Evolutionary conservation across 495 filamentous ascomycete species (phyloP).

Genomic region (Pseudomonodictys pantanalensis): DNA sequence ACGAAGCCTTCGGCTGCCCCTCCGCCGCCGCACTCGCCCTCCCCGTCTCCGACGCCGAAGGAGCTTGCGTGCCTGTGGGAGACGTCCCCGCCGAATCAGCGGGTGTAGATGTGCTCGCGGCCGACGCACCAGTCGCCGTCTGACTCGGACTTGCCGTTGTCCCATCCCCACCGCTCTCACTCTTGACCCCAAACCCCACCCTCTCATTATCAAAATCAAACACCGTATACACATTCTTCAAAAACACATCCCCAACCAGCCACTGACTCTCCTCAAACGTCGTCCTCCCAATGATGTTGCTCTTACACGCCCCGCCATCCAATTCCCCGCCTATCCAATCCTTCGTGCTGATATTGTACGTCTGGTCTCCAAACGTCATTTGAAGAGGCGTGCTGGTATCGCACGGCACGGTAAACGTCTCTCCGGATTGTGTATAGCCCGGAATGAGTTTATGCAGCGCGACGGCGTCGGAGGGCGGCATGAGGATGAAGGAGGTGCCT

Average conservation of each 20-base stretch:
- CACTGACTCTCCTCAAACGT: constrained; percentile 55
- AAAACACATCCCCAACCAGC: constrained; percentile 78
- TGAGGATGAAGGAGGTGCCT: constrained; percentile 72
- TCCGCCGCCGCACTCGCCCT: no score
- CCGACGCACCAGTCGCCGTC: neutral
- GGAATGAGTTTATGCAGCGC: constrained; percentile 64
- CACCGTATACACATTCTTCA: constrained; percentile 87
- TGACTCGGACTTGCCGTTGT: neutral
- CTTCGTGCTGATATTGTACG: constrained; percentile 61
- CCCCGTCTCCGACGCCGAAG: no score
- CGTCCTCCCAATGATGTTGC: constrained; percentile 56
- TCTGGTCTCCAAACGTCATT: constrained; percentile 55
- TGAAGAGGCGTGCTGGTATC: constrained; percentile 53
- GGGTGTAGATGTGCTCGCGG: neutral
- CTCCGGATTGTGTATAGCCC: constrained; percentile 50
- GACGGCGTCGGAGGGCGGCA: constrained; percentile 62
- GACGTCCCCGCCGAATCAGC: no score
- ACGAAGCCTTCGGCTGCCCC: no score
- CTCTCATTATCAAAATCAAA: constrained; percentile 61
- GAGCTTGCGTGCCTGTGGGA: no score
- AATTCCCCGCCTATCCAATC: constrained; percentile 63
- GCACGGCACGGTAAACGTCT: constrained; percentile 69
- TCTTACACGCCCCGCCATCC: constrained; percentile 52
- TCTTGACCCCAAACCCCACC: constrained; percentile 33
- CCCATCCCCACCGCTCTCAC: neutral